Conservation (phyloP, 2,329 filamentous ascomycete species). For the Pseudogymnoascus sp. region DNA sequence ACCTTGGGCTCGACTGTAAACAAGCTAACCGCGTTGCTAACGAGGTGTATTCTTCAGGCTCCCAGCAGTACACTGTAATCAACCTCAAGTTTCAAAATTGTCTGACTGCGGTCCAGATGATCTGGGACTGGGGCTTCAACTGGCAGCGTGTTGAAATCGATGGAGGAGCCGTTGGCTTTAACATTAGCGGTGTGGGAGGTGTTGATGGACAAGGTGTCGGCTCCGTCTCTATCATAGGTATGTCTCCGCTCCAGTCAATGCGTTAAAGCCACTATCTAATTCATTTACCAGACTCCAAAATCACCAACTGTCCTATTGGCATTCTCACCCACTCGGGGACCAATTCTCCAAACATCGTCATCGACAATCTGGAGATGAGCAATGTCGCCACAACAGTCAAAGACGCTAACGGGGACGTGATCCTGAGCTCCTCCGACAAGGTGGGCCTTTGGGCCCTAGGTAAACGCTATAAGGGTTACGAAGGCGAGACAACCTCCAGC, state of each 20-base stretch:
- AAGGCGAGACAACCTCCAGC: constrained; percentile 31
- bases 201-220: constrained; percentile 38
- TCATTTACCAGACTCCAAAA: constrained; percentile 24
- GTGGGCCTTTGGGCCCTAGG: constrained; percentile 66
- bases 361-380: constrained; percentile 80
- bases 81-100: constrained; percentile 41
- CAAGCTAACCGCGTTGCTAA: no score
- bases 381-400: constrained; percentile 56
- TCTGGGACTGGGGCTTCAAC: constrained; percentile 54
- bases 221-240: constrained; percentile 48
- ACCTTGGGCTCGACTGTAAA: no score
- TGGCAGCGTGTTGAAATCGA: constrained; percentile 42
- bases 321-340: constrained; percentile 44
- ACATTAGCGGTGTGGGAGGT: constrained; percentile 37
- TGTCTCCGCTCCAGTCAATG: no score
- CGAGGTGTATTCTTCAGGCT: constrained; percentile 21
- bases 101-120: constrained; percentile 45
- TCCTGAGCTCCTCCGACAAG: constrained; percentile 47
- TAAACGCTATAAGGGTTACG: constrained; percentile 47
- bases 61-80: constrained; percentile 55
- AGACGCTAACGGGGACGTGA: constrained; percentile 43
- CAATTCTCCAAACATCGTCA: constrained; percentile 54
- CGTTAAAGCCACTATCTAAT: no score
- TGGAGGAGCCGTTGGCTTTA: constrained; percentile 44
- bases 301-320: constrained; percentile 42